A percentile compares a stretch with the other conserved stretches of the same genome.
phyloP scores from a whole-genome alignment of 2,329 filamentous ascomycete species.

The Dryadomyces quercus-mongolicae region DNA sequence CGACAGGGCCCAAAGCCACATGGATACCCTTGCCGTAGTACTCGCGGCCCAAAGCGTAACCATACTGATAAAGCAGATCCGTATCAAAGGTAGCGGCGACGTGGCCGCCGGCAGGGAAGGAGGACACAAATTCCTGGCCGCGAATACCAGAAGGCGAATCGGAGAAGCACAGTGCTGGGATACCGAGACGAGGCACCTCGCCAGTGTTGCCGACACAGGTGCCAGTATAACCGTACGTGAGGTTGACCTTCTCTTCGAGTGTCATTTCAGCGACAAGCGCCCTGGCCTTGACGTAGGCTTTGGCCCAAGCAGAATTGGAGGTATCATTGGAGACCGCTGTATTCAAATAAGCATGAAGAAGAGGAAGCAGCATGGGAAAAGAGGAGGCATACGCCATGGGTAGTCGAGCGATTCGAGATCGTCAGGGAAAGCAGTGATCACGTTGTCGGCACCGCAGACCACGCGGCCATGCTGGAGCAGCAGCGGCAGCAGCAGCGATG shows the following conservation, averaged over 20 bases:
- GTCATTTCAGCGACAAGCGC: conserved; percentile 57
- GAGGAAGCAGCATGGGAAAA: neutral
- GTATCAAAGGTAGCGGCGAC: conserved; percentile 63
- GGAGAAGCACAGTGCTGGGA: conserved; percentile 52
- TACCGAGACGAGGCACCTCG: conserved; percentile 41
- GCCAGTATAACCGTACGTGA: conserved; percentile 56
- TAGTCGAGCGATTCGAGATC: neutral
- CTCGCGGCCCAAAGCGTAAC: conserved; percentile 59
- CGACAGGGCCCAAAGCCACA: conserved; percentile 49
- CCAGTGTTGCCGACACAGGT: conserved; percentile 24
- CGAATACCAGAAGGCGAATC: conserved; percentile 61
- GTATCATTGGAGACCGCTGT: neutral
- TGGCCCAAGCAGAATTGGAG: conserved; percentile 33
- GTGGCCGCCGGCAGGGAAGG: conserved; percentile 60
- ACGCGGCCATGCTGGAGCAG: neutral
- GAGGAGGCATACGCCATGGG: neutral
- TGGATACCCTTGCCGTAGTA: conserved; percentile 63
- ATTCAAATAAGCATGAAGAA: neutral
- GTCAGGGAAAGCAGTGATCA: neutral
- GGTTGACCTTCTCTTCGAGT: conserved; percentile 60
- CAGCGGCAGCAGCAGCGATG: neutral
- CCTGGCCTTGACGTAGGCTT: conserved; percentile 50
- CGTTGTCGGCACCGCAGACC: neutral
- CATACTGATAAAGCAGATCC: conserved; percentile 51
- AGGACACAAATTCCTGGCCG: conserved; percentile 52